Conservation (phyloP, 306 rosid genomes). For the Sphenostylis stenocarpa region DNA sequence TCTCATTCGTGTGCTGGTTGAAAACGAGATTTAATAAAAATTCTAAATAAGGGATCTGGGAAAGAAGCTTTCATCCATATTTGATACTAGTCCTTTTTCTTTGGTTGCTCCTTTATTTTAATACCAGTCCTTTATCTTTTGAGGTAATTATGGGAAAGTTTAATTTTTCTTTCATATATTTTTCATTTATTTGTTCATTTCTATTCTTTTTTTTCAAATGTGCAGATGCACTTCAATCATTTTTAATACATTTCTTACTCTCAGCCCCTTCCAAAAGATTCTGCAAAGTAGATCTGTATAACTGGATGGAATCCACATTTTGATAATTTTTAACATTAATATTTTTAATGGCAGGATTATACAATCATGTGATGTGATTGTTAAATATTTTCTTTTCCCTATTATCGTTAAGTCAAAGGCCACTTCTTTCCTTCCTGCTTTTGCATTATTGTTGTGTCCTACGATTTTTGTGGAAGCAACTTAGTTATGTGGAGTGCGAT, state of each 20-base stretch:
- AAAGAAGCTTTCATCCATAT: not conserved
- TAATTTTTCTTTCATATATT: not conserved
- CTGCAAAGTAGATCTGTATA: not conserved
- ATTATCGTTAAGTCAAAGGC: not conserved
- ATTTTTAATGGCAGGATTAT: not conserved
- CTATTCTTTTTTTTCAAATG: not conserved
- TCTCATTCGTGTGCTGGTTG: not conserved
- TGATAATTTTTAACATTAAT: not conserved
- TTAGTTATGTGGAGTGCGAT: not conserved
- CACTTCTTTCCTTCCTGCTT: not conserved
- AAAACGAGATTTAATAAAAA: not conserved
- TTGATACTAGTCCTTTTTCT: not conserved
- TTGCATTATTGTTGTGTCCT: not conserved
- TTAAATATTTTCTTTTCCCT: not conserved
- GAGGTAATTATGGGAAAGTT: not conserved
- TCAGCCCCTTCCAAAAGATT: not conserved
- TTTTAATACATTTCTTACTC: not conserved
- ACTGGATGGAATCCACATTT: not conserved
- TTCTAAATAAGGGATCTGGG: not conserved
- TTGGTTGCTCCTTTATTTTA: not conserved
- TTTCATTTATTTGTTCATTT: not conserved
- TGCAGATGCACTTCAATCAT: constrained; percentile 4
- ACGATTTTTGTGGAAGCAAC: not conserved
- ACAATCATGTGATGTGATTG: not conserved
- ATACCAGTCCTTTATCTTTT: not conserved